Base-by-base conservation (phyloP, 169 alveolate genomes). In the Theileria parva region DNA sequence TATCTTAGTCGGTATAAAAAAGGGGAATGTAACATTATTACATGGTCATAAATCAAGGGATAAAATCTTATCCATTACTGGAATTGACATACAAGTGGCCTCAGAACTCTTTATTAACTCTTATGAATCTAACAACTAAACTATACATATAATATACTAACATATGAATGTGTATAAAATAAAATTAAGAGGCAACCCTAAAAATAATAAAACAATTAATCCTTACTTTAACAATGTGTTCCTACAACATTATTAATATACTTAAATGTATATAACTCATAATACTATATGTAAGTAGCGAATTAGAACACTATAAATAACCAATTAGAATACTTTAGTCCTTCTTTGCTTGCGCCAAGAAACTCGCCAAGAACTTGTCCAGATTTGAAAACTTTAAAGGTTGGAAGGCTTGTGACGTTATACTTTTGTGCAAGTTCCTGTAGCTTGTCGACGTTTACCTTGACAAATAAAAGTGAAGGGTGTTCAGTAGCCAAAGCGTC, bases 31-130 rank as follows among this genome's bases (percentile, higher is more conserved):
- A 13, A 70, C 92, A 7, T 78, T 94, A 21, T 91, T 86, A 34
- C 90, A 91, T 25, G 97, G 97, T n/a, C 93, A 88, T 34, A 94
- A 93, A 57, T 90, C 96, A 19, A 80, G 95, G 57, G 95, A 94
- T 79, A 93, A 94, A 79, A 86, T 93, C 67, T 69, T 85, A 57
- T 28, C 77, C 9, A n/a, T 81, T n/a, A 37, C 64, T 65, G 74
- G 80, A n/a, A 81, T 69, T 32, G 67, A 57, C 8, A 7, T 65
- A 37, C 12, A 64, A 8, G 11, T 50, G 17, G 88, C 88, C 50
- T 34, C n/a, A 9, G 8, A 69, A 6, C 75, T 28, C 12, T 9
- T 69, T 15, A 64, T 15, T 34, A 37, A 64, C 39, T 23, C 66
- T 25, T 25, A 25, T 59, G 8, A 59, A 25, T 59, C 28, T 23